These are phyloP conservation scores for Neurospora discreta DNA, from an alignment of 495 filamentous ascomycete species.

Conservation along the genomic window DNA sequence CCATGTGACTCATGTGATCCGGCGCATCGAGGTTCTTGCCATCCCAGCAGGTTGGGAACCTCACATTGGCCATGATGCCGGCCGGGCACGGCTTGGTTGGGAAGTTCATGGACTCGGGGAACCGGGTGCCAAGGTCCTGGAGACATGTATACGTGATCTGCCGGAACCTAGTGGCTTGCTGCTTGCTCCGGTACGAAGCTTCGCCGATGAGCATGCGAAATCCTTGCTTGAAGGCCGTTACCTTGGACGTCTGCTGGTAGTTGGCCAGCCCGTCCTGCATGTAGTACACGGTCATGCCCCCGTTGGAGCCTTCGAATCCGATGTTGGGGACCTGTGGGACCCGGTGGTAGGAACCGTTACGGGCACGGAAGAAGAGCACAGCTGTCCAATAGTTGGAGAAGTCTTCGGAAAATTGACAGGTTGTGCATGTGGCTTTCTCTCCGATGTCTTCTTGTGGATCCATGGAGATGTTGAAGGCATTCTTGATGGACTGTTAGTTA, in stretches of 20 bases:
- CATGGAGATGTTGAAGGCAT: conserved; percentile 18
- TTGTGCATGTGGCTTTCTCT: conserved; percentile 27
- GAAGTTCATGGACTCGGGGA: conserved; percentile 14
- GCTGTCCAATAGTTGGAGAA: conserved; percentile 38
- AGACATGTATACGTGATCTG: conserved; percentile 29
- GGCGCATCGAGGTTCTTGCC: conserved; percentile 20
- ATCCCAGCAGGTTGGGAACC: conserved; percentile 17
- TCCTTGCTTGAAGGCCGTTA: conserved; percentile 37
- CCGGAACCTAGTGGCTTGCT: conserved; percentile 22
- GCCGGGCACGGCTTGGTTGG: conserved; percentile 18
- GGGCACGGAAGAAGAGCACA: conserved; percentile 25
- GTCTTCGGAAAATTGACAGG: conserved; percentile 29
- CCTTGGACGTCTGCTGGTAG: conserved; percentile 25
- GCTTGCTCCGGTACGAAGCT: conserved; percentile 20
- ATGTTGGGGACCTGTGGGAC: conserved; percentile 31
- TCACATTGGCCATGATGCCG: conserved; percentile 28
- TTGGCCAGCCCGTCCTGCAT: conserved; percentile 32
- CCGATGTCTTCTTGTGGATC: conserved; percentile 23
- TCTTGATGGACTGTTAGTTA: conserved; percentile 2
- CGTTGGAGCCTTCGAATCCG: conserved; percentile 29
- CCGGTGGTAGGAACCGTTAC: conserved; percentile 28
- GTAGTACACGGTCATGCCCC: conserved; percentile 37
- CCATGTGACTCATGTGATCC: conserved; percentile 25
- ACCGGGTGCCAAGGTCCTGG: conserved; percentile 13
- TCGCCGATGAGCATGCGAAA: conserved; percentile 33